Evolutionary conservation across 75 land plant genomes (phyloP).

Genomic region (Isoetes taiwanensis): DNA sequence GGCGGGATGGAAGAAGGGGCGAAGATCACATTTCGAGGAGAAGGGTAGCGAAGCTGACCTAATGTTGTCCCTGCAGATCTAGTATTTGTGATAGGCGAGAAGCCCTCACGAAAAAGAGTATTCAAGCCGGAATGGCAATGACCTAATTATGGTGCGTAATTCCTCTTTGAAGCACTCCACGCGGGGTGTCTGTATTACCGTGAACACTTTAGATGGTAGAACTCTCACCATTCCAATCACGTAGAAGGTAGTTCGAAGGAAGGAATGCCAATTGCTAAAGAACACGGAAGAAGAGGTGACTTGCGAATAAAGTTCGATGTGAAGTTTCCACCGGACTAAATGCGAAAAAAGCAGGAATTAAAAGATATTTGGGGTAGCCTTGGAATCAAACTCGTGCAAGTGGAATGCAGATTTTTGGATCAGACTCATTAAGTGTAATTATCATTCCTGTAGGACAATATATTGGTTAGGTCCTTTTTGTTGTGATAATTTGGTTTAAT

Average conservation of each 20-base stretch:
- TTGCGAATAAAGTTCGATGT: conserved; percentile 51
- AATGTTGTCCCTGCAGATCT: conserved; percentile 59
- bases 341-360: conserved; percentile 37
- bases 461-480: too few species aligned
- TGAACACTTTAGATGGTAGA: conserved; percentile 55
- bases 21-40: conserved; percentile 72
- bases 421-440: too few species aligned
- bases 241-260: conserved; percentile 54
- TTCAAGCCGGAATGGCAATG: conserved; percentile 73
- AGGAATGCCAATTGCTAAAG: conserved; percentile 78
- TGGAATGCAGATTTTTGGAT: too few species aligned
- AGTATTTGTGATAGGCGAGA: conserved; percentile 73
- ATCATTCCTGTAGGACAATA: too few species aligned
- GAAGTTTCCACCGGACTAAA: conserved; percentile 50
- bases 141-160: conserved; percentile 43
- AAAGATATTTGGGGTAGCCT: too few species aligned
- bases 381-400: too few species aligned
- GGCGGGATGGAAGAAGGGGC: conserved; percentile 86
- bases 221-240: conserved; percentile 45
- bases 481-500: too few species aligned
- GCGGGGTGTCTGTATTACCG: conserved; percentile 45
- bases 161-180: conserved; percentile 51
- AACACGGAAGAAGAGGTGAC: conserved; percentile 49
- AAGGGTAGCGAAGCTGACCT: conserved; percentile 74
- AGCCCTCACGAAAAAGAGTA: conserved; percentile 47